These are phyloP conservation scores for Pestalotiopsis sp. DNA, from an alignment of 2,329 filamentous ascomycete species.

Conservation along the genomic window DNA sequence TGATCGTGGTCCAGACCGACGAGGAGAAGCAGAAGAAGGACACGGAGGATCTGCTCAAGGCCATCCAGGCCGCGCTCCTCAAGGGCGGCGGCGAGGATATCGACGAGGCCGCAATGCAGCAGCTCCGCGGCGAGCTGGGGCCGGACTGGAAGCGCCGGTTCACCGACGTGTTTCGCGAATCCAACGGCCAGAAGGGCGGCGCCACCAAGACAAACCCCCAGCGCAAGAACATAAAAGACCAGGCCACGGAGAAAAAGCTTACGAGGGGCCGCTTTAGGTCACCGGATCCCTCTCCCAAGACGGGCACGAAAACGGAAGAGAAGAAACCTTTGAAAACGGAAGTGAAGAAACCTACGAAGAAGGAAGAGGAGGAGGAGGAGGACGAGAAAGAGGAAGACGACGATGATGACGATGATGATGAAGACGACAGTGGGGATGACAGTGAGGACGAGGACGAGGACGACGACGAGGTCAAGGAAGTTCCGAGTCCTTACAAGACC, in stretches of 20 bases:
- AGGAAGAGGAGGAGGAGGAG: neutral
- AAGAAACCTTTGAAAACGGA: neutral
- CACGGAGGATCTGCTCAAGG: neutral
- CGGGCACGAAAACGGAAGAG: neutral
- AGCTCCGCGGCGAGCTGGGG: neutral
- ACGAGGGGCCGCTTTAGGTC: neutral
- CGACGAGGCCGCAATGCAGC: neutral
- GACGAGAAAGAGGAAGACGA: neutral
- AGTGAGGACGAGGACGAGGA: neutral
- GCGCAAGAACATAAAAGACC: neutral
- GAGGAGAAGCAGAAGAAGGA: neutral
- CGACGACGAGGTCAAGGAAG: too few species aligned
- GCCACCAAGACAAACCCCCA: neutral
- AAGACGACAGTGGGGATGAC: neutral
- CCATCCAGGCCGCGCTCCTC: neutral
- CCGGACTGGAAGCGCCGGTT: neutral
- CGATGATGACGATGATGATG: neutral
- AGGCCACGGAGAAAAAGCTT: neutral
- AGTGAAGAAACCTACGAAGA: neutral
- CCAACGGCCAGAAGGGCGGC: neutral
- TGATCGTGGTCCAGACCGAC: neutral
- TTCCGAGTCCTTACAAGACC: too few species aligned
- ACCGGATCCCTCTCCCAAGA: too few species aligned
- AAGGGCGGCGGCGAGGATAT: neutral
- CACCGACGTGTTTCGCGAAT: neutral